Evolutionary conservation across 2,329 filamentous ascomycete species (phyloP).

Genomic region (Xylaria sp.): DNA sequence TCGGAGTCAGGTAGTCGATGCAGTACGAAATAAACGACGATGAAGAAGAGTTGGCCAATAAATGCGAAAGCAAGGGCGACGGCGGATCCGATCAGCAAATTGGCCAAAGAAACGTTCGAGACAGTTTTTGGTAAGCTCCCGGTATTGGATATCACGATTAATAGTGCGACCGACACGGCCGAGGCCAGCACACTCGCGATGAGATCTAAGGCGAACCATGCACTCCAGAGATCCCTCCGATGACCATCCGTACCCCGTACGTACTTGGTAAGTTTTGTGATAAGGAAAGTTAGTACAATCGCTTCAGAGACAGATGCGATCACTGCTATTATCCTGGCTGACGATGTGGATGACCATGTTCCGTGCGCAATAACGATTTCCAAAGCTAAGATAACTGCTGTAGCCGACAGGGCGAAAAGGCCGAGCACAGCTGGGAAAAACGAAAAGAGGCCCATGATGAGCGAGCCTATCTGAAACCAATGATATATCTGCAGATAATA

Average conservation of each 20-base stretch:
- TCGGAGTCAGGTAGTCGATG: slow-evolving; percentile 50
- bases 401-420: slow-evolving; percentile 53
- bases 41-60: slow-evolving; percentile 60
- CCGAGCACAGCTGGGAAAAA: slow-evolving; percentile 54
- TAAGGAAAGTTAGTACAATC: slow-evolving; percentile 52
- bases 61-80: slow-evolving; percentile 60
- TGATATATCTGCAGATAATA: slow-evolving; percentile 7
- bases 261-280: slow-evolving; percentile 50
- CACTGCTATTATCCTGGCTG: slow-evolving; percentile 53
- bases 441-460: slow-evolving; percentile 52
- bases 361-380: slow-evolving; percentile 55
- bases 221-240: slow-evolving; percentile 45
- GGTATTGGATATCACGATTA: slow-evolving; percentile 55
- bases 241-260: slow-evolving; percentile 42
- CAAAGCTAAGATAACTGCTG: slow-evolving; percentile 54
- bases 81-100: slow-evolving; percentile 58
- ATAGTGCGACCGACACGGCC: slow-evolving; percentile 55
- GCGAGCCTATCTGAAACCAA: slow-evolving; percentile 17
- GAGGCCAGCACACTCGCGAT: slow-evolving; percentile 58
- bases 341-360: slow-evolving; percentile 45
- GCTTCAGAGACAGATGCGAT: slow-evolving; percentile 54
- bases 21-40: slow-evolving; percentile 58
- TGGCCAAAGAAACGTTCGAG: slow-evolving; percentile 49
- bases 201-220: slow-evolving; percentile 51
- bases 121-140: slow-evolving; percentile 48